Conservation (phyloP, 2,329 filamentous ascomycete species). For the Nemania sp. region DNA sequence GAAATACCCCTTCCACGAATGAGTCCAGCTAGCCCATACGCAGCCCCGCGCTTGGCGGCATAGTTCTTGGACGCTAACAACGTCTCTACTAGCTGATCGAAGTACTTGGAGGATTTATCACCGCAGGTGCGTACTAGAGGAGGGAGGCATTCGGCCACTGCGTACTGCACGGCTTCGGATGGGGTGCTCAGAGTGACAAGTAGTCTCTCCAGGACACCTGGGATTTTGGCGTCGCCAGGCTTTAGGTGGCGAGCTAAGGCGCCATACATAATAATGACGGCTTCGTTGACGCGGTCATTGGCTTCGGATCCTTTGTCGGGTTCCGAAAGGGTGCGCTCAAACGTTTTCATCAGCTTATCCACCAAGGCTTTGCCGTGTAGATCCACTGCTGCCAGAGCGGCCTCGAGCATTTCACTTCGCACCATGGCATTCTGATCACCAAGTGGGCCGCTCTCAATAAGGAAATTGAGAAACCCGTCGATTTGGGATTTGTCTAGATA, state of each 20-base stretch:
- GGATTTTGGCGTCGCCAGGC: conserved; percentile 86
- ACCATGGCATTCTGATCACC: conserved; percentile 83
- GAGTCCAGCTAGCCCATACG: conserved; percentile 92
- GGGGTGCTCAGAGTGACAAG: conserved; percentile 91
- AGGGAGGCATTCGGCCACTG: conserved; percentile 92
- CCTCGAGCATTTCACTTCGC: conserved; percentile 90
- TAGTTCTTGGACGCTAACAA: conserved; percentile 92
- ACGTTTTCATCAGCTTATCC: conserved; percentile 90
- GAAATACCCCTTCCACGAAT: conserved; percentile 88
- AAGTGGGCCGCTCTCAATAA: conserved; percentile 89
- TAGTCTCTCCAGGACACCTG: conserved; percentile 86
- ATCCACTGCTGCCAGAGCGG: conserved; percentile 84
- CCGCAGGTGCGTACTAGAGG: conserved; percentile 86
- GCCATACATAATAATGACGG: conserved; percentile 97
- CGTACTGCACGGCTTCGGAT: conserved; percentile 96
- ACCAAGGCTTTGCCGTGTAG: conserved; percentile 84
- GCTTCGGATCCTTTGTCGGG: conserved; percentile 84
- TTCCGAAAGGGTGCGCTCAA: conserved; percentile 87
- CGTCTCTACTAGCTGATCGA: conserved; percentile 82
- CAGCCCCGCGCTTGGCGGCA: conserved; percentile 90
- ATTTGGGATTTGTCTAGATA: conserved; percentile 76
- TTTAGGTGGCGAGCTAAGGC: conserved; percentile 90
- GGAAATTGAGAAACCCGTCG: conserved; percentile 82
- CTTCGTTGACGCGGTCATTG: conserved; percentile 93
- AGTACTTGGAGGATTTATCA: conserved; percentile 82